phyloP scores from a whole-genome alignment of 768 basidiomycete genomes.

The Tricholoma terreum region DNA sequence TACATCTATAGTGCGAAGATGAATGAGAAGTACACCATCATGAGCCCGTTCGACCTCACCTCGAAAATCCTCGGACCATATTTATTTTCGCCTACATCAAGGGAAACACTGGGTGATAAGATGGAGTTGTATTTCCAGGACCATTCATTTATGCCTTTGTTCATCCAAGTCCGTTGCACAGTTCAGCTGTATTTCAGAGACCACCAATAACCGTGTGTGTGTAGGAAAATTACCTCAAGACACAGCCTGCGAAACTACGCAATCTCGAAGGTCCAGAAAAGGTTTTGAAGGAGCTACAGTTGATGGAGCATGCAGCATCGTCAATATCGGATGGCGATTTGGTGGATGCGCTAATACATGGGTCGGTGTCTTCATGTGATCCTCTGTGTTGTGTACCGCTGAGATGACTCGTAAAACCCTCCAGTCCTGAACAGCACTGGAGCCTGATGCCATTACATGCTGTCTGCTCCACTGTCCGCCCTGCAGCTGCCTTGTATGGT shows the following conservation, averaged over 20 bases:
- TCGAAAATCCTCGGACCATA: slow-evolving; percentile 89
- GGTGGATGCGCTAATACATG: slow-evolving; percentile 90
- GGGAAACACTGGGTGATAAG: slow-evolving; percentile 84
- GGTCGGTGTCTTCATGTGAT: slow-evolving; percentile 46
- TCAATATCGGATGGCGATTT: slow-evolving; percentile 95
- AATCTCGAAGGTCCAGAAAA: slow-evolving; percentile 62
- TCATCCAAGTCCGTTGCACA: slow-evolving; percentile 68
- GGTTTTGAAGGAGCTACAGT: slow-evolving; percentile 65
- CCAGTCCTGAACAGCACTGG: slow-evolving; percentile 94
- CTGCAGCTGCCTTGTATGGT: slow-evolving; percentile 84
- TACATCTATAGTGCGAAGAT: slow-evolving; percentile 58
- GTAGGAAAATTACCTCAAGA: slow-evolving; percentile 96
- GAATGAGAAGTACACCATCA: slow-evolving; percentile 90
- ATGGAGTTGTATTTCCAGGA: slow-evolving; percentile 98
- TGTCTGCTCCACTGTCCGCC: slow-evolving; percentile 83
- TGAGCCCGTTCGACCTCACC: slow-evolving; percentile 93
- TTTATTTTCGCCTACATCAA: slow-evolving; percentile 76
- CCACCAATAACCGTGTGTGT: not conserved
- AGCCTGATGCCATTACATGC: slow-evolving; percentile 92
- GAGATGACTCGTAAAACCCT: not conserved
- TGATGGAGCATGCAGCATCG: slow-evolving; percentile 87
- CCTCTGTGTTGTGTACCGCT: not conserved
- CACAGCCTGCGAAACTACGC: slow-evolving; percentile 60
- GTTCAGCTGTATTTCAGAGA: not conserved
- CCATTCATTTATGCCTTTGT: slow-evolving; percentile 89